Evolutionary conservation across 768 basidiomycete species (phyloP).

Genomic region (Termitomyces sp.): DNA sequence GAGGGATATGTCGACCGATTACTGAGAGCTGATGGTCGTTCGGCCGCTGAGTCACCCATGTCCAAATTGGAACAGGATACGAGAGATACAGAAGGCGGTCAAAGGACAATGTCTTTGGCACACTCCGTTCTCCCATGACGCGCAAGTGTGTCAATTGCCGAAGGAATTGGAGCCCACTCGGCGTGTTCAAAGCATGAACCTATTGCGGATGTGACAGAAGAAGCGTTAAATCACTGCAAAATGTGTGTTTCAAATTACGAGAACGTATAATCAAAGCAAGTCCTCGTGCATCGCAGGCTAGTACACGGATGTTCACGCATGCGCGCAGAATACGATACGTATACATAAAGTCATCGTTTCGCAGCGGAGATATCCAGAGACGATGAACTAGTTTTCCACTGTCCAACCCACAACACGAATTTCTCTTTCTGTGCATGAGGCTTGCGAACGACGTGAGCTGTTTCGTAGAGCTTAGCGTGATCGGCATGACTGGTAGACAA

Average conservation of each 20-base stretch:
- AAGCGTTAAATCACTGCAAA: slow-evolving; percentile 26
- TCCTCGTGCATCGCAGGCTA: slow-evolving; percentile 26
- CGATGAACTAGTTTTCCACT: slow-evolving; percentile 18
- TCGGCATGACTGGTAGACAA: slow-evolving; percentile 27
- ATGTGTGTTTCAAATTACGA: slow-evolving; percentile 18
- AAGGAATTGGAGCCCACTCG: slow-evolving; percentile 22
- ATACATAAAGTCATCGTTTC: slow-evolving; percentile 14
- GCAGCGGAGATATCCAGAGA: slow-evolving; percentile 29
- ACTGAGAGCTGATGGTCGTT: slow-evolving; percentile 15
- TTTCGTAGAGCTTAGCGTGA: slow-evolving; percentile 24
- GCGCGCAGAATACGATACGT: slow-evolving; percentile 20
- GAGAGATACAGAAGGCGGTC: slow-evolving; percentile 25
- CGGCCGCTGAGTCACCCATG: slow-evolving; percentile 1
- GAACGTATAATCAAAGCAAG: slow-evolving; percentile 17
- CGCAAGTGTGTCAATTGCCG: slow-evolving; percentile 27
- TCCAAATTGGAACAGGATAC: slow-evolving; percentile 14
- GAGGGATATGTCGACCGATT: slow-evolving; percentile 19
- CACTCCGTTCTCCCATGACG: slow-evolving; percentile 22
- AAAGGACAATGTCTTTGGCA: slow-evolving; percentile 18
- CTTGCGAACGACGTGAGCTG: slow-evolving; percentile 25
- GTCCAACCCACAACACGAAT: slow-evolving; percentile 6
- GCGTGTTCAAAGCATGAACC: slow-evolving; percentile 18
- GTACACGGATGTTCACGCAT: slow-evolving; percentile 23
- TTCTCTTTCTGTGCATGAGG: slow-evolving; percentile 7
- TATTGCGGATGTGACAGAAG: slow-evolving; percentile 19